Conservation (phyloP, 2,329 filamentous ascomycete species). For the Diaporthe sp. region DNA sequence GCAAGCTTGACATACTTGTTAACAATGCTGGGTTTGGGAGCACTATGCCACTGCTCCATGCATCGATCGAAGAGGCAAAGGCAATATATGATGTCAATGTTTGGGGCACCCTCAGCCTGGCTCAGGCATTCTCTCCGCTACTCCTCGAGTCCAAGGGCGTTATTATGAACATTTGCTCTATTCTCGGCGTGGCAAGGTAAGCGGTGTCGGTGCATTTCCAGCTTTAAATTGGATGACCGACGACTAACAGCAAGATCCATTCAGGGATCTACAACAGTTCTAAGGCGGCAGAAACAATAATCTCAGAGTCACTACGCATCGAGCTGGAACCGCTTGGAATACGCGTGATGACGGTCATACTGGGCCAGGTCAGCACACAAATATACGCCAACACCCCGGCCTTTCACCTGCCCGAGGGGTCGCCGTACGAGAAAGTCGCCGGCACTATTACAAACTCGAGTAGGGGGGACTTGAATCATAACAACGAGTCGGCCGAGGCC, state of each 20-base stretch:
- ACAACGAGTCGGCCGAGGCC: constrained; percentile 3
- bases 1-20: constrained; percentile 52
- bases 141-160: constrained; percentile 61
- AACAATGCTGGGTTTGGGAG: constrained; percentile 58
- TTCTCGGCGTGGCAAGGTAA: constrained; percentile 46
- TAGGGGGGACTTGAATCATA: not conserved
- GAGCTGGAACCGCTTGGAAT: constrained; percentile 49
- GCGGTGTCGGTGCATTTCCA: not conserved
- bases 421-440: constrained; percentile 27
- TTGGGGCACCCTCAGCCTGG: constrained; percentile 9
- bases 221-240: not conserved
- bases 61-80: constrained; percentile 48
- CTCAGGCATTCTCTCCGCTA: constrained; percentile 9
- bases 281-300: constrained; percentile 45
- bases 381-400: constrained; percentile 22
- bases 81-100: constrained; percentile 63
- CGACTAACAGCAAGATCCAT: not conserved
- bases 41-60: constrained; percentile 54
- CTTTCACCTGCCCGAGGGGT: constrained; percentile 29
- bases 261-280: constrained; percentile 46
- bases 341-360: constrained; percentile 45
- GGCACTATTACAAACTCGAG: not conserved
- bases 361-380: constrained; percentile 21
- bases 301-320: constrained; percentile 46
- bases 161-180: constrained; percentile 68